Evolutionary conservation across 2,329 filamentous ascomycete genomes (phyloP), one percentile per base, ranked within the genome.

Genomic region (Epichloe amarillans): DNA sequence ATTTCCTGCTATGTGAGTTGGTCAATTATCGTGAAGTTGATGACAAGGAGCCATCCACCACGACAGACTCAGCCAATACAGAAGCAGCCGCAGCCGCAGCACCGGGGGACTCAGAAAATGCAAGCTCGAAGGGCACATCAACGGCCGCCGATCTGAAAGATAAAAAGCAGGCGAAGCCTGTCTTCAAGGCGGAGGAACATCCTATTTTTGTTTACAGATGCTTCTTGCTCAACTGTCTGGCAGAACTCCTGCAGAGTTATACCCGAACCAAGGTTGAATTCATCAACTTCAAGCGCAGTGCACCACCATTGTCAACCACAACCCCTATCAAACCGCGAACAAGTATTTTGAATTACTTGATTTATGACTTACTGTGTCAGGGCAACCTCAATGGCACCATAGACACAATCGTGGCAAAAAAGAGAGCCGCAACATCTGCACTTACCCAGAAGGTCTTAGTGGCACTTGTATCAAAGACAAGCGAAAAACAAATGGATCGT

Each of bases 211-310:
- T 97, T 49, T 98, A 97, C 63, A 82, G 93, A 46, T 96, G 91
- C 70, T 96, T 97, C 71, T 72, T 99, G 48, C 77, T 99, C 35
- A 89, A 93, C 63, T 95, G 90, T 61, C 72, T 99, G 39, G 84
- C 88, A 0, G 93, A 99, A 66, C 78, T 98, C 14, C 74, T 98
- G 14, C 83, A 86, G 52, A 94, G 86, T 61, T 98, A 97, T 70
- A 95, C 89, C 58, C 83, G 89, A 50, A 88, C 89, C 8, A 99
- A 99, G 74, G 81, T 98, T 42, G 94, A 98, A 64, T 97, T 99
- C 64, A 96, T 99, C 72, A 97, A 96, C 66, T 98, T 96, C 71
- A 97, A 94, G 57, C 84, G 91, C 54, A 95, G 90, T 62, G 84
- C 88, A 6, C 86, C 89, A 50, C 88, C 91, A 45, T 77, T 88